phyloP scores from a whole-genome alignment of 208 protist genomes.

The Leishmania major region DNA sequence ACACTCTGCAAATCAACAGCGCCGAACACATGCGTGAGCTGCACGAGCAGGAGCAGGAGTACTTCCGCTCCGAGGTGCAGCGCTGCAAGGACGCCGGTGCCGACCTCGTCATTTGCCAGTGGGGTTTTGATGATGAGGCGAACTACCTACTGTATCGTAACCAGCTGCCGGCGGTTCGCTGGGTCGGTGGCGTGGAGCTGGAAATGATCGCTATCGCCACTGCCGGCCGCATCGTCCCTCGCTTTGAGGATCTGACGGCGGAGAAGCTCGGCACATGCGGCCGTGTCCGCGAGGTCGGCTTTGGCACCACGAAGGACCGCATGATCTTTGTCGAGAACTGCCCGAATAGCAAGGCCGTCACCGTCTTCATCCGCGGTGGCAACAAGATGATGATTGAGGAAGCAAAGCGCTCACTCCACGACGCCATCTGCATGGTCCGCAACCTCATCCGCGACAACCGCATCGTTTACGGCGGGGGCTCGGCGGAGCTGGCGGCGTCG shows the following conservation, averaged over 20 bases:
- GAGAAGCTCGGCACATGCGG: conserved; percentile 98
- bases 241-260: conserved; percentile 98
- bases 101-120: conserved; percentile 99
- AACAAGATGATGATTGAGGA: conserved; percentile 99
- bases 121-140: conserved; percentile 99
- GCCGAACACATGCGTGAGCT: conserved; percentile 96
- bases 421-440: conserved; percentile 99
- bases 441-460: conserved; percentile 99
- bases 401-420: conserved; percentile 99
- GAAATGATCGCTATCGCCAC: conserved; percentile 99
- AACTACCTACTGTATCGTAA: conserved; percentile 99
- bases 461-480: conserved; percentile 99
- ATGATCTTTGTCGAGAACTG: conserved; percentile 99
- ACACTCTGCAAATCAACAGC: conserved; percentile 97
- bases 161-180: conserved; percentile 99
- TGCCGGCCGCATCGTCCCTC: conserved; percentile 98
- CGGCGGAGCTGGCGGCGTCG: conserved; percentile 98
- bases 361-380: conserved; percentile 99
- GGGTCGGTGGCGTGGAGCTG: conserved; percentile 99
- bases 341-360: conserved; percentile 98
- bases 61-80: conserved; percentile 96
- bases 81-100: conserved; percentile 97
- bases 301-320: conserved; percentile 98
- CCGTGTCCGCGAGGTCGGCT: conserved; percentile 90
- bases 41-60: conserved; percentile 97